Base-by-base conservation (phyloP, 306 rosid species). In the Begonia peltatifolia region DNA sequence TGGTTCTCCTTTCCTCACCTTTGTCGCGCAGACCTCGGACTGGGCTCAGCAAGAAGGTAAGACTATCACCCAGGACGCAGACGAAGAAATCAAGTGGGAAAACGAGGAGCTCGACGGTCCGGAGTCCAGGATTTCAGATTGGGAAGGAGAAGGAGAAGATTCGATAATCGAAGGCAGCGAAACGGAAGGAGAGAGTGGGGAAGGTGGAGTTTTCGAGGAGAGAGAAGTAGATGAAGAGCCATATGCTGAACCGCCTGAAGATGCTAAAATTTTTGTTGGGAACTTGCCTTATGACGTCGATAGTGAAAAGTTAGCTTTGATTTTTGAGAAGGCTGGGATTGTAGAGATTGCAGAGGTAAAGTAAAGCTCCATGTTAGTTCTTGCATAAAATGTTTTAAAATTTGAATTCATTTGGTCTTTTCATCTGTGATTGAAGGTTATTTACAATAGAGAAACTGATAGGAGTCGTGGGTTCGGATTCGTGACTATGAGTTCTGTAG, bases 391-490 rank as follows among this genome's bases (percentile, higher is more conserved):
- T 30, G 3, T 30, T 30, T 7, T 0, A 5, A 30, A 30, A 1
- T 1, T 20, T 20, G 23, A 6, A 30, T 30, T 30, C 38, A 30
- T 20, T 20, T 30, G 38, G 38, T 30, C 1, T 30, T 30, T 5
- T 1, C 38, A 30, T 30, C 47, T 66, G 10, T 76, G 61, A 25
- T 67, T 64, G 65, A 20, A 85, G 97, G 94, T 90, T 1, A 86
- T 90, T 55, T 90, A 85, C 77, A 80, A 86, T 54, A 78, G 94
- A 70, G 81, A 67, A 6, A 80, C 95, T 51, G 85, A 83, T 50
- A 71, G 59, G 62, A 90, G 97, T 64, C 95, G 97, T 3, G 97
- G 97, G 6, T 85, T 90, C 42, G 97, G 94, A 15, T 90, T 90
- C 47, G 95, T 90, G 53, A 83, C 85, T 2, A 80, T 90, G 95